Evolutionary conservation across 352 stramenopile species (phyloP), one percentile per base, ranked within the genome.

Genomic region (Halophytophthora polymorphica): DNA sequence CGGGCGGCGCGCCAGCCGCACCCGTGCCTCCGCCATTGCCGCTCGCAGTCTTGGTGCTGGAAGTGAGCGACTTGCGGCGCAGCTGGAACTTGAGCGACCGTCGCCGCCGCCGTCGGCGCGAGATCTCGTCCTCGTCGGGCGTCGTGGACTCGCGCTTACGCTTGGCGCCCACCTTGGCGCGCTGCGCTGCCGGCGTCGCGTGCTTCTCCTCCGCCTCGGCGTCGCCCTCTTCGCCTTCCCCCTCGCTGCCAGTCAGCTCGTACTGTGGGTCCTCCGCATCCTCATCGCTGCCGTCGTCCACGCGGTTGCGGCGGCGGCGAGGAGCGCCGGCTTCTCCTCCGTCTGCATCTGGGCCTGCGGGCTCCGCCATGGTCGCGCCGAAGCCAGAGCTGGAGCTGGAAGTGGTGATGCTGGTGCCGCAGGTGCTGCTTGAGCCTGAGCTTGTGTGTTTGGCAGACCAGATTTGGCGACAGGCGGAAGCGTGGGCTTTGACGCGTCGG

Each of bases 31-130:
- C 25, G 13, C 18, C 46, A 39, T 71, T 71, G 49, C 33, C 40
- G 53, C 74, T 29, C 15, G 21, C n/a, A 5, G 60, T 66, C 25
- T 42, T 46, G 53, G 66, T 75, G 12, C 55, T 82, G 18, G 76
- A 66, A 29, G 78, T 90, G 7, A 93, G 61, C 21, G 79, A 90
- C 36, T 77, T 77, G 22, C 83, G 73, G 25, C 80, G 74, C 56
- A 88, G 74, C 58, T 85, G 75, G 43, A 86, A 90, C 19, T 72
- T 72, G n/a, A 86, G 68, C 37, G 77, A 89, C 50, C 84, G 71
- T 13, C 80, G 68, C 11, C 66, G 64, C 8, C 83, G 79, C 0
- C 79, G 77, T 1, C 82, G 64, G 2, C 77, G 73, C 40, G 74
- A 66, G 46, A 90, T 68, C 52, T 90, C 79, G 38, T 85, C 75